Percentiles rank a stretch among this genome's conserved stretches.
Conservation (phyloP, 805 yeast genomes). For the Pichia heedii region DNA sequence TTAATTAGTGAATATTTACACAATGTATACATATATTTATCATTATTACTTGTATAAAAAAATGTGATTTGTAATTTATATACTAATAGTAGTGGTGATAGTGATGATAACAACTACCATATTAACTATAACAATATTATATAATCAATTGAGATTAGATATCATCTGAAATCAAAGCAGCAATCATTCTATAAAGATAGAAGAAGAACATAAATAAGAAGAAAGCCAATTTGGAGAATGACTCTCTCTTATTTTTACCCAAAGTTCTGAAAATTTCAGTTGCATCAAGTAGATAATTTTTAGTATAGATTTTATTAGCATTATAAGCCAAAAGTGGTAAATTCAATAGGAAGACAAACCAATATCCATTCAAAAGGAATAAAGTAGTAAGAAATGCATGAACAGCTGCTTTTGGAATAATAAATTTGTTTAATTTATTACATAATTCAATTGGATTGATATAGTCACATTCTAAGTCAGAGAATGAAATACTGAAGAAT, state of each 20-base stretch:
- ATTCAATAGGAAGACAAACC: conserved; percentile 81
- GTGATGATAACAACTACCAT: too few relatives aligned
- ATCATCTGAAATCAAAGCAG: conserved; percentile 61
- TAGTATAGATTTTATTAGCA: conserved; percentile 65
- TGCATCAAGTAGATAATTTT: conserved; percentile 85
- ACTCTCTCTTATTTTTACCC: conserved; percentile 85
- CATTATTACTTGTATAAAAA: too few relatives aligned
- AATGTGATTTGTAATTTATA: too few relatives aligned
- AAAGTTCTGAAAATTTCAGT: conserved; percentile 95
- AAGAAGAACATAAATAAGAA: conserved; percentile 88
- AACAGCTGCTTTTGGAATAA: conserved; percentile 81
- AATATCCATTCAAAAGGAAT: conserved; percentile 80
- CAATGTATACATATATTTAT: too few relatives aligned
- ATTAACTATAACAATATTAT: too few relatives aligned
- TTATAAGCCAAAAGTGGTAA: conserved; percentile 81
- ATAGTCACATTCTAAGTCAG: conserved; percentile 92
- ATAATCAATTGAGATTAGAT: background rate
- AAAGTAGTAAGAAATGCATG: conserved; percentile 65
- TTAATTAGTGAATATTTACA: too few relatives aligned
- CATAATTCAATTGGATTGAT: conserved; percentile 96
- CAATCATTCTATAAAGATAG: conserved; percentile 92
- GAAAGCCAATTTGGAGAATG: conserved; percentile 84
- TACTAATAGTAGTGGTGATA: too few relatives aligned
- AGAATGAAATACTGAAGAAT: conserved; percentile 89
- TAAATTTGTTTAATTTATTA: conserved; percentile 80